These are phyloP conservation scores for Fusarium sp. DNA, from an alignment of 2,329 filamentous ascomycete species.

Conservation along the genomic window DNA sequence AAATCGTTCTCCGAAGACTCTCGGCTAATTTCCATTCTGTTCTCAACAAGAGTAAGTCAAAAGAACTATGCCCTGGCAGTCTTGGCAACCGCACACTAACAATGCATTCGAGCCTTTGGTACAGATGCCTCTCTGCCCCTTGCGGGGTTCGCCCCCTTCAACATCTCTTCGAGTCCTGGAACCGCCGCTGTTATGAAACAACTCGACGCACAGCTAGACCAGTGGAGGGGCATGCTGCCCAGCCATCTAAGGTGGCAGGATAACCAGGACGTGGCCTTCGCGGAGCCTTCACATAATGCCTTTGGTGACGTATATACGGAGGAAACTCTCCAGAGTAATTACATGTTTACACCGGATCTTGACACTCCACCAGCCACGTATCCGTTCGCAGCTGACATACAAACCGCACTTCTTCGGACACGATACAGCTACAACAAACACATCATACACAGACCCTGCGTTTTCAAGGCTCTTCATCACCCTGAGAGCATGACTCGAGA, in stretches of 20 bases:
- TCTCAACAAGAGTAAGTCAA: conserved; percentile 60
- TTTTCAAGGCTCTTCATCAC: conserved; percentile 68
- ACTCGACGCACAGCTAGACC: conserved; percentile 62
- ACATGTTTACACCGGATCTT: conserved; percentile 40
- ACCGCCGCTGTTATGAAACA: conserved; percentile 55
- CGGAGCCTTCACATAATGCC: conserved; percentile 28
- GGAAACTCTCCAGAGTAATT: conserved; percentile 30
- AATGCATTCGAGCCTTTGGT: conserved; percentile 33
- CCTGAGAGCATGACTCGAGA: conserved; percentile 62
- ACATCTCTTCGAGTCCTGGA: conserved; percentile 19
- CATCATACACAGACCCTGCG: conserved; percentile 65
- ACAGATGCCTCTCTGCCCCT: conserved; percentile 14
- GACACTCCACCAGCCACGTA: conserved; percentile 49
- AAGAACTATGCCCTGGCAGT: background rate
- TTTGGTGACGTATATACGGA: conserved; percentile 32
- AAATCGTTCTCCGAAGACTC: conserved; percentile 65
- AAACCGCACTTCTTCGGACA: conserved; percentile 65
- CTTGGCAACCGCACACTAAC: conserved; percentile 1
- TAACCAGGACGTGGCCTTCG: conserved; percentile 50
- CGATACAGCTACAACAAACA: conserved; percentile 68
- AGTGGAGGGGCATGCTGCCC: conserved; percentile 67
- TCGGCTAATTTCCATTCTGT: conserved; percentile 62
- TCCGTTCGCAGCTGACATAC: conserved; percentile 63
- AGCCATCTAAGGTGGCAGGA: conserved; percentile 66
- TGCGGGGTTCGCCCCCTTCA: conserved; percentile 27